These are phyloP conservation scores for Melampsora americana DNA, from an alignment of 1,284 basidiomycete genomes.

Conservation along the genomic window DNA sequence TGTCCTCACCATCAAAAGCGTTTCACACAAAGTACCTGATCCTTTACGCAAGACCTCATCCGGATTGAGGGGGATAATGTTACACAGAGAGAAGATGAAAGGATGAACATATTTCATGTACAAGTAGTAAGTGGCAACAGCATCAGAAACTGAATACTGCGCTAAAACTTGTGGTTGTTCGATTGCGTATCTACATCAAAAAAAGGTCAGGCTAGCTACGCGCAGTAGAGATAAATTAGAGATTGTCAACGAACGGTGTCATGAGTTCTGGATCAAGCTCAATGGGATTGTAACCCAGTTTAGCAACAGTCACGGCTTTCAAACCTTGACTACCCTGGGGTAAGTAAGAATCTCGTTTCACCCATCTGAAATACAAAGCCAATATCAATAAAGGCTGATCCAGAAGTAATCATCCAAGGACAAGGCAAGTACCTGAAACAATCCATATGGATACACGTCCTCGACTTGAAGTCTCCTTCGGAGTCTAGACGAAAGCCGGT, in stretches of 20 bases:
- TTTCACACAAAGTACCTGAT: constrained; percentile 93
- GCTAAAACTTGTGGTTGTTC: constrained; percentile 94
- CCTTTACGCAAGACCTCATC: constrained; percentile 97
- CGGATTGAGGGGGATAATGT: constrained; percentile 95
- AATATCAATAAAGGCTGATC: background rate
- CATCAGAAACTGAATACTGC: constrained; percentile 98
- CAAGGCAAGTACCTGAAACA: constrained; percentile 68
- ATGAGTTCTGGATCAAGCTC: constrained; percentile 98
- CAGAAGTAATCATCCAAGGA: background rate
- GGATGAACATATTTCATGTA: constrained; percentile 99
- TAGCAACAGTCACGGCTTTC: constrained; percentile 95
- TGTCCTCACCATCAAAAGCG: constrained; percentile 82
- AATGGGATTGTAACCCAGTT: constrained; percentile 94
- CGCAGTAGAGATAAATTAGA: background rate
- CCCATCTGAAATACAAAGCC: constrained; percentile 62
- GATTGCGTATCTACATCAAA: constrained; percentile 73
- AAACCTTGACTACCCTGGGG: constrained; percentile 98
- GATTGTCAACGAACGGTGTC: constrained; percentile 73
- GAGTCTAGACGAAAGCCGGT: constrained; percentile 86
- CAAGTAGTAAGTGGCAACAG: constrained; percentile 97
- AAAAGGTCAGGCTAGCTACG: constrained; percentile 23
- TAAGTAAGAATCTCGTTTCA: constrained; percentile 98
- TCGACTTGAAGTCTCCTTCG: constrained; percentile 93
- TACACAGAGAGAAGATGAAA: constrained; percentile 98
- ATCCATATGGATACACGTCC: constrained; percentile 95